Conservation (phyloP, 2,329 filamentous ascomycete genomes). For the Fusarium torreyae region DNA sequence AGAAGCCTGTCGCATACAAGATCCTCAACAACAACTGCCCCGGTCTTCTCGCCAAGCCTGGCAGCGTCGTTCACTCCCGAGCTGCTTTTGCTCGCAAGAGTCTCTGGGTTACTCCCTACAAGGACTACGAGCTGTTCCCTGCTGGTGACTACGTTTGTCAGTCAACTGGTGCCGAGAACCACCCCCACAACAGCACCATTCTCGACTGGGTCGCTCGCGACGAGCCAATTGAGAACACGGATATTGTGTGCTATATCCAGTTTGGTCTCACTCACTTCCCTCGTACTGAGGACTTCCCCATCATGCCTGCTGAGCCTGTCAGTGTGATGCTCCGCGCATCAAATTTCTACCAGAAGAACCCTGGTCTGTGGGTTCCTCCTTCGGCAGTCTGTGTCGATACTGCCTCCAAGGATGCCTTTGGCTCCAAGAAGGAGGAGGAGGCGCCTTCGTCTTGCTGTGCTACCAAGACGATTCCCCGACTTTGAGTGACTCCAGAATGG, state of each 20-base stretch:
- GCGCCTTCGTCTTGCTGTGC: conserved; percentile 43
- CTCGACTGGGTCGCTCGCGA: conserved; percentile 84
- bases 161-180: conserved; percentile 78
- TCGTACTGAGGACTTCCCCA: conserved; percentile 88
- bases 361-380: conserved; percentile 84
- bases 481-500: conserved; percentile 10
- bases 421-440: conserved; percentile 33
- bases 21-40: conserved; percentile 90
- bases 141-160: conserved; percentile 91
- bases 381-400: conserved; percentile 47
- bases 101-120: conserved; percentile 66
- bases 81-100: conserved; percentile 81
- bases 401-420: conserved; percentile 43
- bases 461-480: conserved; percentile 27
- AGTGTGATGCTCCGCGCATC: conserved; percentile 82
- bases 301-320: conserved; percentile 93
- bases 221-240: conserved; percentile 82
- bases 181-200: conserved; percentile 75
- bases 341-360: conserved; percentile 87
- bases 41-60: conserved; percentile 83
- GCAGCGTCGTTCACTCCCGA: conserved; percentile 87
- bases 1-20: conserved; percentile 90
- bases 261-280: conserved; percentile 95
- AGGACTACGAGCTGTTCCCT: conserved; percentile 86
- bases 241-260: conserved; percentile 94